These are phyloP conservation scores for Suhomyces bribrorum DNA, from an alignment of 1,139 yeast genomes.

Conservation along the genomic window DNA sequence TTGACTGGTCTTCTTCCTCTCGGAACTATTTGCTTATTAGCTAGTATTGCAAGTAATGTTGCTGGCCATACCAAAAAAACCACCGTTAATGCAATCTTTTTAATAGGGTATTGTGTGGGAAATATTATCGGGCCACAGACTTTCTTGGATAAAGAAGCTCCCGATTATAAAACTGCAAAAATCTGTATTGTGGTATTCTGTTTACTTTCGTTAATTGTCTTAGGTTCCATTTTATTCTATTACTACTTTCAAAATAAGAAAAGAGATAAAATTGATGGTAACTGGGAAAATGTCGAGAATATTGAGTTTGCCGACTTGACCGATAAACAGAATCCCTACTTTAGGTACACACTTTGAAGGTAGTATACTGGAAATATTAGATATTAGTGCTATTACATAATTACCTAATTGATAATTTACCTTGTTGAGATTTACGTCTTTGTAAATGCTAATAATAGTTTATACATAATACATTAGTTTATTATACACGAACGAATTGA, in stretches of 20 bases:
- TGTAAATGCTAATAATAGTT: no score
- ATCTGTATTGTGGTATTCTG: slow-evolving; percentile 47
- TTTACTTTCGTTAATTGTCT: slow-evolving; percentile 27
- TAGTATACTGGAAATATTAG: no score
- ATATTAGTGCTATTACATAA: no score
- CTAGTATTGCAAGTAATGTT: slow-evolving; percentile 55
- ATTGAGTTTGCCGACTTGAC: slow-evolving; percentile 64
- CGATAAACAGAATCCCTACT: slow-evolving; percentile 64
- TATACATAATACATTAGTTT: not conserved
- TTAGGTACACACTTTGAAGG: slow-evolving; percentile 59
- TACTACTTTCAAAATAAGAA: slow-evolving; percentile 41
- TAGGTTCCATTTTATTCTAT: slow-evolving; percentile 30
- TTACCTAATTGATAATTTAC: no score
- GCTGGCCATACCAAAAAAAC: slow-evolving; percentile 73
- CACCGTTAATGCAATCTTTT: slow-evolving; percentile 57
- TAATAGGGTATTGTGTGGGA: slow-evolving; percentile 67
- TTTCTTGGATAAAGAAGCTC: slow-evolving; percentile 54
- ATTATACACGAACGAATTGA: not conserved
- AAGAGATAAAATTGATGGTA: slow-evolving; percentile 32
- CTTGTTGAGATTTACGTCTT: not conserved
- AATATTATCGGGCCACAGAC: slow-evolving; percentile 74
- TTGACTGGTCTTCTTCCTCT: slow-evolving; percentile 31
- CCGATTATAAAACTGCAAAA: slow-evolving; percentile 51
- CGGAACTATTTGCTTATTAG: slow-evolving; percentile 49
- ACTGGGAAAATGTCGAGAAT: slow-evolving; percentile 37